Evolutionary conservation across 768 basidiomycete genomes (phyloP), one percentile per base, ranked within the genome.

Genomic region (Hydnum rufescens): DNA sequence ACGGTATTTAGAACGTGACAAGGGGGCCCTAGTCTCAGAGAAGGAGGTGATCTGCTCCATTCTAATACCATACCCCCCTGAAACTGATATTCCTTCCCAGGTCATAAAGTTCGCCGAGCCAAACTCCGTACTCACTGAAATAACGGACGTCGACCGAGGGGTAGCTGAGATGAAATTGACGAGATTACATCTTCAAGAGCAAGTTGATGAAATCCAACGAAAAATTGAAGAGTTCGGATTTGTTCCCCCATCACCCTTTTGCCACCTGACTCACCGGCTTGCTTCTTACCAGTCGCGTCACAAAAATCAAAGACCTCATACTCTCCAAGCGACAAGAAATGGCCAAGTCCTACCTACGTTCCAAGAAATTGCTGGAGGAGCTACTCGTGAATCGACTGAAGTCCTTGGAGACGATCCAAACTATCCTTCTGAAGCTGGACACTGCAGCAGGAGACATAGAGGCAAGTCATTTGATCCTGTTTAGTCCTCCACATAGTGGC

Each of bases 361-460:
- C 80, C 29, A 79, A 79, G 59, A 93, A 88, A 61, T 77, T 77
- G 51, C 67, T 90, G 4, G 82, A 92, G 58, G 83, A 81, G 8
- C 64, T 90, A 0, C 66, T 92, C 16, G 66, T 67, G 26, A 88
- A 88, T 60, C 78, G 89, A 8, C 63, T 90, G 2, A 74, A 70
- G 5, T 79, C 87, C 1, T 67, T 88, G 3, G 74, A 77, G 53
- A 83, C 77, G 32, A 68, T 96, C 4, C 78, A 83, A 57, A 69
- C 75, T 8, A 88, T 89, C 0, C 64, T 95, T 32, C 67, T 86
- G 43, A 74, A 76, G 43, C 86, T 96, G 3, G 88, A 97, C 65
- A 74, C 78, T 2, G 85, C 90, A n/a, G 84, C 84, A 28, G 81
- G 80, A 2, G 84, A 96, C 64, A 71, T 90, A 6, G 80, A 88